Conservation (phyloP, 148 eudicot species). For the Chenopodium suecicum region DNA sequence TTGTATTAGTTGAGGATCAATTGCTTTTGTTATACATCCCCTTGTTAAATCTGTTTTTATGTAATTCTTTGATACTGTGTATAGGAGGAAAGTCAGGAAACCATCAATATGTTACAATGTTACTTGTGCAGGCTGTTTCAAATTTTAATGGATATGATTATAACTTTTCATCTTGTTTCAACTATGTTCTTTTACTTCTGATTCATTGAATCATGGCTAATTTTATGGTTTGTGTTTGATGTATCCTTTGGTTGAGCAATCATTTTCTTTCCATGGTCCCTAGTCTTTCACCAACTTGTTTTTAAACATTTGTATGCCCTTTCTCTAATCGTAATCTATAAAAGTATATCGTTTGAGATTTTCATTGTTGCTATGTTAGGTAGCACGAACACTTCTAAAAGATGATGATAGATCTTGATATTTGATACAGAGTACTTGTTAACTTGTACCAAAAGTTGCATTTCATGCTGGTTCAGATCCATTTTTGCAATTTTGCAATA, state of each 20-base stretch:
- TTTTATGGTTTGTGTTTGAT: slow-evolving; percentile 4
- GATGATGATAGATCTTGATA: too few relatives aligned
- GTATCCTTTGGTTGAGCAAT: neutral
- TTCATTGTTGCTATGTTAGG: neutral
- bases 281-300: neutral
- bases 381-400: neutral
- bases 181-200: neutral
- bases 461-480: too few relatives aligned
- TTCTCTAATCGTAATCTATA: too few relatives aligned
- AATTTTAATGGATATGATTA: slow-evolving; percentile 11
- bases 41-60: slow-evolving; percentile 12
- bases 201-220: slow-evolving; percentile 5
- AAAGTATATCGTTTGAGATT: neutral
- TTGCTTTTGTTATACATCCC: slow-evolving; percentile 14
- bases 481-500: too few relatives aligned
- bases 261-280: slow-evolving; percentile 1
- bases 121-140: slow-evolving; percentile 25
- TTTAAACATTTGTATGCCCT: too few relatives aligned
- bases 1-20: slow-evolving; percentile 11
- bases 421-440: too few relatives aligned
- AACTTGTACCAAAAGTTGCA: too few relatives aligned
- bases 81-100: slow-evolving; percentile 9
- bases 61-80: slow-evolving; percentile 29
- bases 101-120: slow-evolving; percentile 20
- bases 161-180: neutral